Evolutionary conservation across 352 stramenopile species (phyloP).

Genomic region (Globisporangium echinulatum): DNA sequence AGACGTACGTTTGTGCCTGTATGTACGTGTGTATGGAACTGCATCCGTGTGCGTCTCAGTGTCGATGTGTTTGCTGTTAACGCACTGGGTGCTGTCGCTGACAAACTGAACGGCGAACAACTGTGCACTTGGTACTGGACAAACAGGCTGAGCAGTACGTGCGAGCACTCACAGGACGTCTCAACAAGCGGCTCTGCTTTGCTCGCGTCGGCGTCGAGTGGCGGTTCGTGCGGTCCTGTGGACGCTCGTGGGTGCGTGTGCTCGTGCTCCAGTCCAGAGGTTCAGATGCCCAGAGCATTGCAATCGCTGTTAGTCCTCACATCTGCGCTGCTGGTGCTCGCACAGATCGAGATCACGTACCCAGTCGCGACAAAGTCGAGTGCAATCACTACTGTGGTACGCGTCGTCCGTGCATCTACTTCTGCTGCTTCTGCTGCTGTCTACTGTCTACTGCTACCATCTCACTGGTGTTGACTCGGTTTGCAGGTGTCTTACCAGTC

Average conservation of each 20-base stretch:
- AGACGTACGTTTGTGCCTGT: conserved; percentile 35
- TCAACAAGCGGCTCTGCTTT: conserved; percentile 65
- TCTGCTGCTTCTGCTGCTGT: too few relatives aligned
- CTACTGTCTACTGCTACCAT: background rate
- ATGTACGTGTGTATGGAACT: background rate
- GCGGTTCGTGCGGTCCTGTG: conserved; percentile 46
- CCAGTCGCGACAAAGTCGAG: conserved; percentile 21
- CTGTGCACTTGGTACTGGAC: too few relatives aligned
- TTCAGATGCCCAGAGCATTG: too few relatives aligned
- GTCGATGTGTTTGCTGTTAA: background rate
- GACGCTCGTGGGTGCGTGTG: conserved; percentile 43
- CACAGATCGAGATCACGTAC: conserved; percentile 60
- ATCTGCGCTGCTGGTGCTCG: too few relatives aligned
- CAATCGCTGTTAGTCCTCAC: too few relatives aligned
- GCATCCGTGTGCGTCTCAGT: background rate
- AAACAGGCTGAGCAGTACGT: conserved; percentile 65
- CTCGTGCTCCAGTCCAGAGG: too few relatives aligned
- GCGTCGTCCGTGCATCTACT: background rate
- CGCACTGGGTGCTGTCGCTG: too few relatives aligned
- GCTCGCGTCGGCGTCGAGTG: conserved; percentile 48
- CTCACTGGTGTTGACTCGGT: background rate
- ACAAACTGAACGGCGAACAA: too few relatives aligned
- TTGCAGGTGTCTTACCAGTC: background rate
- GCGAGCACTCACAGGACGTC: conserved; percentile 38
- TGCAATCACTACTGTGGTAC: background rate